Evolutionary conservation across 2,329 filamentous ascomycete genomes (phyloP).

Genomic region (Verticillium zaregamsianum): DNA sequence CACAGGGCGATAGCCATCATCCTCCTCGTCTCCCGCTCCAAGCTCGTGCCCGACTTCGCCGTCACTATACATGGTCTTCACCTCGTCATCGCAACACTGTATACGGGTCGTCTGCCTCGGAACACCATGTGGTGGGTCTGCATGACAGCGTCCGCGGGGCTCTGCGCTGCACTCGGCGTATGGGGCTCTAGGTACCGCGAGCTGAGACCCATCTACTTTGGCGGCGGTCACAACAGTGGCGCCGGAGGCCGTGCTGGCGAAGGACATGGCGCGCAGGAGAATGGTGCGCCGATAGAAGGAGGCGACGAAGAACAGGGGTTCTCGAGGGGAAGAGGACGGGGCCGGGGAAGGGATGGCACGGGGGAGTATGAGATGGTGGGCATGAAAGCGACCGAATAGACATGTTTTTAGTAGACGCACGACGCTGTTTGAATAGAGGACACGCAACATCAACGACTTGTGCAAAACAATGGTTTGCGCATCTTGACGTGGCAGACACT

Average conservation of each 20-base stretch:
- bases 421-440: background rate
- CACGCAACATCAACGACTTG: background rate
- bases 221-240: constrained; percentile 30
- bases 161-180: constrained; percentile 62
- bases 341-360: constrained; percentile 47
- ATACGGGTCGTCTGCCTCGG: constrained; percentile 70
- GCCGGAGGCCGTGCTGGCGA: constrained; percentile 11
- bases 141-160: constrained; percentile 41
- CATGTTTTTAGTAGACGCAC: background rate
- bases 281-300: constrained; percentile 10
- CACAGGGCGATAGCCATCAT: constrained; percentile 77
- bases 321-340: constrained; percentile 44
- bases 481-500: too few relatives aligned
- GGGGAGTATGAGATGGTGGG: constrained; percentile 65
- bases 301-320: constrained; percentile 40
- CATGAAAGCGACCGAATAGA: constrained; percentile 29
- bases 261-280: constrained; percentile 12
- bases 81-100: constrained; percentile 71
- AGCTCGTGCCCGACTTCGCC: constrained; percentile 92
- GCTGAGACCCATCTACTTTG: constrained; percentile 82
- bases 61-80: constrained; percentile 84
- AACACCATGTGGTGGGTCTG: constrained; percentile 83
- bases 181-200: constrained; percentile 93
- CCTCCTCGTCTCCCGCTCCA: constrained; percentile 79
- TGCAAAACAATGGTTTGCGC: too few relatives aligned